Evolutionary conservation across 352 stramenopile genomes (phyloP).

Genomic region (Elongisporangium prolatum): DNA sequence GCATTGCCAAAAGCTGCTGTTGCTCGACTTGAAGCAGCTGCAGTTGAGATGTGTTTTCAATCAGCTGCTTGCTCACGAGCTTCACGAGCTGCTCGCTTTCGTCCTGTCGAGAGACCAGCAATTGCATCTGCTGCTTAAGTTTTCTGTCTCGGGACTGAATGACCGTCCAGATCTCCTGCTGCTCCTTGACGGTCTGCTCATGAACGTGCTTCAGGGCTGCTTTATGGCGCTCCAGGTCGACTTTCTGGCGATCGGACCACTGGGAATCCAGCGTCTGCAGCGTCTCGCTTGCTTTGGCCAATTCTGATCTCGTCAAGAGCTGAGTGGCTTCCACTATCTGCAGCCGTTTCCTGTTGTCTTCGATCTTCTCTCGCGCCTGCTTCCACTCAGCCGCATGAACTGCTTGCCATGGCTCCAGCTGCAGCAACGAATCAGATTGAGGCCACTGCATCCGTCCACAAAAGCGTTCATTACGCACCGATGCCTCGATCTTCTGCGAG

Average conservation of each 20-base stretch:
- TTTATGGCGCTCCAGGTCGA: background rate
- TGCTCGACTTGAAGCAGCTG: constrained; percentile 50
- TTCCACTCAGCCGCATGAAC: background rate
- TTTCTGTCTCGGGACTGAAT: constrained; percentile 8
- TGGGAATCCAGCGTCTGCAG: constrained; percentile 10
- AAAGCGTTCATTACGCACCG: background rate
- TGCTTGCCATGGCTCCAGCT: background rate
- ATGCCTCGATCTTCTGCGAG: background rate
- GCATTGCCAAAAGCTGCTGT: constrained; percentile 14
- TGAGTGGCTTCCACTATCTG: constrained; percentile 15
- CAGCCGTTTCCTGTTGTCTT: background rate
- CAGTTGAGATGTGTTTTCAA: constrained; percentile 60
- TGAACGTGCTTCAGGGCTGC: background rate
- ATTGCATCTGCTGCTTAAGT: constrained; percentile 14
- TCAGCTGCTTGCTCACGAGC: constrained; percentile 55
- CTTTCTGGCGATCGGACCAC: background rate
- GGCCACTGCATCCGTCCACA: background rate
- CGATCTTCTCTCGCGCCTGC: background rate
- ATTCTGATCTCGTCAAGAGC: constrained; percentile 3
- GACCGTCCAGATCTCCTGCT: constrained; percentile 5
- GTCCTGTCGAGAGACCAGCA: constrained; percentile 31
- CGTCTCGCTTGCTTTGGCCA: constrained; percentile 2
- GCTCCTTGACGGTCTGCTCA: constrained; percentile 10
- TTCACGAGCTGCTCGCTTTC: constrained; percentile 63
- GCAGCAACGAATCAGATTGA: background rate